phyloP scores from a whole-genome alignment of 495 filamentous ascomycete species.

The Penicillium cosmopolitanum region DNA sequence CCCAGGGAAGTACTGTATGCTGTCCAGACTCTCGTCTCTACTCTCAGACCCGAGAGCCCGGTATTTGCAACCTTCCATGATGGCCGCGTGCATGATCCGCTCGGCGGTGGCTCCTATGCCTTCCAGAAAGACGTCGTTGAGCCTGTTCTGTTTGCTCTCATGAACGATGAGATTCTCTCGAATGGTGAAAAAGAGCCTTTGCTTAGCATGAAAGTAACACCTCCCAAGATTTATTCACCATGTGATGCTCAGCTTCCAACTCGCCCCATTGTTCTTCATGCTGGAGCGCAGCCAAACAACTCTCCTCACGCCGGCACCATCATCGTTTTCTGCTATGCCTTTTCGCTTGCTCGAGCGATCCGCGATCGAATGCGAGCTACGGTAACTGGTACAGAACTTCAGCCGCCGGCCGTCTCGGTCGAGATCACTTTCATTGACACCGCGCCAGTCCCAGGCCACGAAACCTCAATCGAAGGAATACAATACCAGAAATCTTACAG shows the following conservation, averaged over 20 bases:
- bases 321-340: conserved; percentile 30
- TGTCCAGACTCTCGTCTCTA: not conserved
- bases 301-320: conserved; percentile 33
- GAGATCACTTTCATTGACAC: conserved; percentile 33
- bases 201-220: not conserved
- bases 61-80: conserved; percentile 4
- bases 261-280: conserved; percentile 28
- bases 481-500: conserved; percentile 26
- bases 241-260: conserved; percentile 16
- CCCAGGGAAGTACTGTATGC: not conserved
- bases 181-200: not conserved
- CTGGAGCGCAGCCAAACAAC: conserved; percentile 32
- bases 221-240: not conserved
- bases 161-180: conserved; percentile 4
- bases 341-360: conserved; percentile 22
- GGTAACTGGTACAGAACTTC: not conserved
- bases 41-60: not conserved
- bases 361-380: conserved; percentile 16
- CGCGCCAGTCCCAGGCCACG: conserved; percentile 22
- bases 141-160: not conserved
- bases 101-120: conserved; percentile 18
- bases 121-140: conserved; percentile 14
- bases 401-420: conserved; percentile 20
- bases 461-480: conserved; percentile 18
- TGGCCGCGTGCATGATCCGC: conserved; percentile 10